These are phyloP conservation scores for Candida ulmi DNA, from an alignment of 805 yeast genomes.

Conservation along the genomic window DNA sequence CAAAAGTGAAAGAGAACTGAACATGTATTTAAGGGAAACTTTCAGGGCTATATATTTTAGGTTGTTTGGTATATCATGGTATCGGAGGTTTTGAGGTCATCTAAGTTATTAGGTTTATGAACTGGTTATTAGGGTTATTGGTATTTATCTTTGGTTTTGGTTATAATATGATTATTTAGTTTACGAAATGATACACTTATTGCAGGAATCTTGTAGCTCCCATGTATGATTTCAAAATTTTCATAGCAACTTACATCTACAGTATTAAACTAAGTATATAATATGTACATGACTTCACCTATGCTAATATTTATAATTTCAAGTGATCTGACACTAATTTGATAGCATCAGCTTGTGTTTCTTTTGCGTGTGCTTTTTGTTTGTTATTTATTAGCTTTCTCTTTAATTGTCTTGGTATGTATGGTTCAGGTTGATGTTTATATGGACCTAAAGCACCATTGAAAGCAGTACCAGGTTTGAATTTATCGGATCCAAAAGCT, in stretches of 20 bases:
- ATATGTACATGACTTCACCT: not conserved
- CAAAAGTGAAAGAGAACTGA: conserved; percentile 4
- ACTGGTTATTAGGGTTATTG: not conserved
- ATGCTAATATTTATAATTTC: conserved; percentile 5
- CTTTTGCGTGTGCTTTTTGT: conserved; percentile 18
- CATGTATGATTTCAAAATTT: no score
- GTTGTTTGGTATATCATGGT: no score
- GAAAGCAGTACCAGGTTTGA: conserved; percentile 65
- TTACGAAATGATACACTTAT: no score
- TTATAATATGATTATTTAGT: no score
- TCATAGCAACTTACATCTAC: no score
- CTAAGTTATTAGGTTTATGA: not conserved
- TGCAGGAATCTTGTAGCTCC: no score
- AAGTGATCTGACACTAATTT: conserved; percentile 19
- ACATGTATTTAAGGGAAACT: no score
- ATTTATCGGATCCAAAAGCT: conserved; percentile 57
- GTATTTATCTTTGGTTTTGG: not conserved
- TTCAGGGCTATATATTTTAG: no score
- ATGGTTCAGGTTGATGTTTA: conserved; percentile 58
- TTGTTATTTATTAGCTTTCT: conserved; percentile 42
- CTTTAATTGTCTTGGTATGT: conserved; percentile 45
- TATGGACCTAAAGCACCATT: conserved; percentile 61
- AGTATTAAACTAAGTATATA: no score
- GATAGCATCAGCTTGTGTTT: conserved; percentile 13
- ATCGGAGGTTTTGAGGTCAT: not conserved